phyloP scores from a whole-genome alignment of 2,329 filamentous ascomycete species.

The Tympanopsis confertula region DNA sequence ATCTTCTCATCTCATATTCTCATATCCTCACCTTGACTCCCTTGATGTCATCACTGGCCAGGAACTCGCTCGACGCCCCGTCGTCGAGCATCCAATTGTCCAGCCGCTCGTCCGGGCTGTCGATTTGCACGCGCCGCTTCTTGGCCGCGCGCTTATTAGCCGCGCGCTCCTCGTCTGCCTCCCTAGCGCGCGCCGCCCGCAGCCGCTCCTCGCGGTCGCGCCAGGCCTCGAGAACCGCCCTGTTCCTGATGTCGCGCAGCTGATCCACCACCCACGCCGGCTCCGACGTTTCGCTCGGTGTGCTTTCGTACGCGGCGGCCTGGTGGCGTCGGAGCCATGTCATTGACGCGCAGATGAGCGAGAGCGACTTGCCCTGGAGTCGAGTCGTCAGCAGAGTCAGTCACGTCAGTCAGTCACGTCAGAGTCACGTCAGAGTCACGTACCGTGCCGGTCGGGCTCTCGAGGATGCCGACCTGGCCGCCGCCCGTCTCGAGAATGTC shows the following conservation, averaged over 20 bases:
- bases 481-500: conserved; percentile 57
- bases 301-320: conserved; percentile 41
- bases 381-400: conserved; percentile 8
- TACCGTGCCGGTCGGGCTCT: conserved; percentile 78
- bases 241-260: conserved; percentile 55
- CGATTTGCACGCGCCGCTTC: conserved; percentile 2
- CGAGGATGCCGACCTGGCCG: conserved; percentile 75
- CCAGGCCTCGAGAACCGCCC: conserved; percentile 54
- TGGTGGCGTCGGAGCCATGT: conserved; percentile 87
- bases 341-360: conserved; percentile 76
- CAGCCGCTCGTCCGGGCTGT: no score
- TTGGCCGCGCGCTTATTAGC: conserved; percentile 25
- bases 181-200: conserved; percentile 50
- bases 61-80: no score
- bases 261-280: conserved; percentile 78
- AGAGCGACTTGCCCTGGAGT: conserved; percentile 71
- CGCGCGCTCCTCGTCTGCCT: conserved; percentile 42
- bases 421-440: not conserved
- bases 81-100: no score
- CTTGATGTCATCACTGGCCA: no score
- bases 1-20: conserved; percentile 1
- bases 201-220: conserved; percentile 66
- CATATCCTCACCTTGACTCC: conserved; percentile 2
- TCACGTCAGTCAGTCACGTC: not conserved
- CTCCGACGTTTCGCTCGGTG: conserved; percentile 40